Evolutionary conservation across 768 basidiomycete species (phyloP), one percentile per base, ranked within the genome.

Genomic region (Boletus tomentosulus): DNA sequence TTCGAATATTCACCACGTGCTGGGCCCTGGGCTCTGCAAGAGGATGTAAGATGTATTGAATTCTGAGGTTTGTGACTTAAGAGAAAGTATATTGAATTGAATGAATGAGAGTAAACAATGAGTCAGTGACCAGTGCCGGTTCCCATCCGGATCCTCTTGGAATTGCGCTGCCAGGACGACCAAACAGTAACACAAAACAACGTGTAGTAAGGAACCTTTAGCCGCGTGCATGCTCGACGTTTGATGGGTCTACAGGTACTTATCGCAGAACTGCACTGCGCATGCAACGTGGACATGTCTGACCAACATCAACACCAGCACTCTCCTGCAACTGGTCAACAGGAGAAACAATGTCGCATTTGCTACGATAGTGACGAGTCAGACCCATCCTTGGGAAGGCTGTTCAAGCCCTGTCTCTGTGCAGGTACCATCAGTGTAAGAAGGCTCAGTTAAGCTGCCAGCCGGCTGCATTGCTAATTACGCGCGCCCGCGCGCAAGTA

Each of bases 341-440:
- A 79, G 48, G 82, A 83, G 62, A 86, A 79, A 62, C 87, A 88
- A 65, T 94, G 92, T 64, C 79, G 92, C 50, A 95, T 95, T 44
- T 95, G 92, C 66, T 76, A 92, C 27, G 86, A 87, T 37, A 85
- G 87, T 4, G 68, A 73, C 11, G 79, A 81, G 43, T 79, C 80
- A 24, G 85, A 87, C 58, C 76, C 79, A 25, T 57, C 68, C 31
- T 73, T 87, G 38, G 92, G 92, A 3, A 80, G 84, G 50, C 79
- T 94, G 59, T 91, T 95, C 59, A 82, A 85, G 30, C 92, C 92
- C 6, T 76, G 75, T 65, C 72, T 79, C 9, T 84, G 82, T 57
- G 84, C 81, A 56, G 92, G 92, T 41, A 85, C 86, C 22, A 89
- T 92, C 55, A 86, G 84, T 55, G 81, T 84, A 60, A 58, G 76